These are phyloP conservation scores for Fraxinus sp. DNA, from an alignment of 305 asterid genomes.

Conservation along the genomic window DNA sequence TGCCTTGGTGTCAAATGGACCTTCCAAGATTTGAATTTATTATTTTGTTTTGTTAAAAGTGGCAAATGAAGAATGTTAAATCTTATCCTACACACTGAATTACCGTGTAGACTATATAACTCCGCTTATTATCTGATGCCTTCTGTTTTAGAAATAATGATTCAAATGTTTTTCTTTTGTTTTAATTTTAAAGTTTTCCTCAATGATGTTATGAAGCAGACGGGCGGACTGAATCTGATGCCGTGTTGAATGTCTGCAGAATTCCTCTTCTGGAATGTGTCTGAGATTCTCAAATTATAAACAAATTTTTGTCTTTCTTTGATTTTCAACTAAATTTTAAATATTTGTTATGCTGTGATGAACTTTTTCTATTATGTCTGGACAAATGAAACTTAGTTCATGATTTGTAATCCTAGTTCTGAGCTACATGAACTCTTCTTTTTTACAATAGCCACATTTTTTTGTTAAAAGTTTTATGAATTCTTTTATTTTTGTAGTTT, in stretches of 20 bases:
- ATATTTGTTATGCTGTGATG: constrained; percentile 39
- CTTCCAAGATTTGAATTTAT: constrained; percentile 40
- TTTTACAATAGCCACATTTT: not conserved
- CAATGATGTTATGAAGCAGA: constrained; percentile 64
- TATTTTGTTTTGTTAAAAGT: not conserved
- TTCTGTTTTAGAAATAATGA: not conserved
- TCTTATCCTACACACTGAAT: constrained; percentile 52
- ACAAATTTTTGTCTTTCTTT: not conserved
- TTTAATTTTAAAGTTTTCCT: not conserved
- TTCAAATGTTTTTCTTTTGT: not conserved
- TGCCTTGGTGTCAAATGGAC: constrained; percentile 74
- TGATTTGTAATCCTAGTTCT: constrained; percentile 58
- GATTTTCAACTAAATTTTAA: not conserved
- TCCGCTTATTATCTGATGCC: constrained; percentile 65
- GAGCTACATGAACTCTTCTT: constrained; percentile 27
- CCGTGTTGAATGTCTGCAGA: constrained; percentile 69
- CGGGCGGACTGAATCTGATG: constrained; percentile 92
- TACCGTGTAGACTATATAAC: constrained; percentile 37
- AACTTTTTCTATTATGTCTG: constrained; percentile 52
- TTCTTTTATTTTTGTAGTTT: not conserved
- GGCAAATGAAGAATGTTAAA: constrained; percentile 40
- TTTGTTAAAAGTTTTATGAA: not conserved
- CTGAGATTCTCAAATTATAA: constrained; percentile 41
- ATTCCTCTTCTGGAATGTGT: constrained; percentile 39
- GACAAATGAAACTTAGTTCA: constrained; percentile 54